Conservation (phyloP, 2,329 filamentous ascomycete species). For the Verticillium albo-atrum region DNA sequence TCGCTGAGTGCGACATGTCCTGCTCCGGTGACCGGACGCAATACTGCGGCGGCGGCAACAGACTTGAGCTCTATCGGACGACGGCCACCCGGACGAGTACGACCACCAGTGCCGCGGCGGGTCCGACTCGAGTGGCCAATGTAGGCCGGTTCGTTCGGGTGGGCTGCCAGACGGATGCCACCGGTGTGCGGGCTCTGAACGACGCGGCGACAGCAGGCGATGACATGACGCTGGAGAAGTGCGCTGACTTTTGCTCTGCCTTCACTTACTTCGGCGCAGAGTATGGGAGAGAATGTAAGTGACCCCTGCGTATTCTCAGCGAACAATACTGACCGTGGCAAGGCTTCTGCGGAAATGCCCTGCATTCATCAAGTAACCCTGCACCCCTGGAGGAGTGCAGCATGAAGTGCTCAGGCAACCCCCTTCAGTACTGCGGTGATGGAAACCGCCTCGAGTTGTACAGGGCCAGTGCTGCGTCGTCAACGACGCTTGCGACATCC, state of each 20-base stretch:
- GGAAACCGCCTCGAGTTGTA: constrained; percentile 33
- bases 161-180: constrained; percentile 35
- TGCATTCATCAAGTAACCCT: constrained; percentile 23
- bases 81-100: constrained; percentile 25
- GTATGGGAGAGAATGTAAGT: constrained; percentile 31
- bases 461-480: constrained; percentile 8
- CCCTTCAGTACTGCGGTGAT: constrained; percentile 31
- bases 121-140: constrained; percentile 24
- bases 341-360: constrained; percentile 33
- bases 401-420: constrained; percentile 31
- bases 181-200: constrained; percentile 27
- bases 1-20: constrained; percentile 30
- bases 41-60: constrained; percentile 37
- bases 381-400: constrained; percentile 28
- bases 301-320: background rate
- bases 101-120: constrained; percentile 19
- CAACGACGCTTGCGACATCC: constrained; percentile 5
- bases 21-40: constrained; percentile 35
- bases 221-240: constrained; percentile 32
- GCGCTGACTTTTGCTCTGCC: constrained; percentile 27
- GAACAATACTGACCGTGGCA: background rate
- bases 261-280: constrained; percentile 33
- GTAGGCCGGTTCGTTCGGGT: constrained; percentile 28
- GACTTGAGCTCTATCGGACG: constrained; percentile 39
- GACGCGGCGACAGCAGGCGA: constrained; percentile 25